phyloP scores from a whole-genome alignment of 1,139 yeast genomes.

The Geotrichum siamense region DNA sequence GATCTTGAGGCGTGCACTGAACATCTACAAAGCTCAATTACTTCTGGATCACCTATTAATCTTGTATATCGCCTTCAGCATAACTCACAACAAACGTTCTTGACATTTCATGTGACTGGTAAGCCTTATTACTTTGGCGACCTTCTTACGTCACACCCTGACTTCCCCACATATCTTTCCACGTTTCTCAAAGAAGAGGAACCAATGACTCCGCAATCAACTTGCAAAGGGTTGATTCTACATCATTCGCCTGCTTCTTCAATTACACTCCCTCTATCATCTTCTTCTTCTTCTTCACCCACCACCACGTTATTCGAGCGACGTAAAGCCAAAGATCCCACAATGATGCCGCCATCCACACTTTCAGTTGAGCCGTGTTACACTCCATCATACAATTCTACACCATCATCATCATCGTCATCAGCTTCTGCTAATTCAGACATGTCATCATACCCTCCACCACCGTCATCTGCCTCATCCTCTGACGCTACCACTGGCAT shows the following conservation, averaged over 20 bases:
- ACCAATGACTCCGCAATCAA: background rate
- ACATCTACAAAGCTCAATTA: slow-evolving; percentile 6
- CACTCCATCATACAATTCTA: slow-evolving; percentile 1
- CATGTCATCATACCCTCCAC: slow-evolving; percentile 10
- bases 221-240: slow-evolving; percentile 12
- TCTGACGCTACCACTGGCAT: background rate
- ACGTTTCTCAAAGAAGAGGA: slow-evolving; percentile 3
- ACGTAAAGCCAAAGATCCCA: slow-evolving; percentile 12
- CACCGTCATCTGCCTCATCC: slow-evolving; percentile 6
- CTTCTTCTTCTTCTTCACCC: background rate
- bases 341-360: slow-evolving; percentile 7
- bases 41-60: slow-evolving; percentile 5
- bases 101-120: slow-evolving; percentile 4
- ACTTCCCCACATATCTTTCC: slow-evolving; percentile 2
- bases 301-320: slow-evolving; percentile 14
- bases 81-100: background rate
- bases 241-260: slow-evolving; percentile 10
- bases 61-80: slow-evolving; percentile 2
- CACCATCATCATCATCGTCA: slow-evolving; percentile 4
- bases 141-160: background rate
- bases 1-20: slow-evolving; percentile 10
- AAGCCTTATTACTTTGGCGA: slow-evolving; percentile 12
- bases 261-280: slow-evolving; percentile 3
- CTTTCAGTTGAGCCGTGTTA: slow-evolving; percentile 10
- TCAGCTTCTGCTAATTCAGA: slow-evolving; percentile 11